Conservation (phyloP, 177 flowering plant genomes). For the Vitis hybrid region DNA sequence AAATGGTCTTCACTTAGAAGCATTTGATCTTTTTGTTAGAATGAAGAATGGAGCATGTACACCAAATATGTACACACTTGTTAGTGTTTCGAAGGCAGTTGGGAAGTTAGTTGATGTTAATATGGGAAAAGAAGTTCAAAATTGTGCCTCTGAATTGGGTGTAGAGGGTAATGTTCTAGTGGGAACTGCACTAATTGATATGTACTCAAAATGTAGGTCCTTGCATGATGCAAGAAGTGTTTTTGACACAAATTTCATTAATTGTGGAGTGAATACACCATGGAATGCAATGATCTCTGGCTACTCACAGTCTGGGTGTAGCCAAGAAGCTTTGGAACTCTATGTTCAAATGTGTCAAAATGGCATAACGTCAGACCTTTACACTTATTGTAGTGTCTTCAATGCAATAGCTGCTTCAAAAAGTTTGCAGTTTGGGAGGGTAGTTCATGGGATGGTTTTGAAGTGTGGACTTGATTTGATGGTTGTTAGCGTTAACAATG, state of each 20-base stretch:
- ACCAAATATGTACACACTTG: slow-evolving; percentile 42
- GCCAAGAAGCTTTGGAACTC: slow-evolving; percentile 43
- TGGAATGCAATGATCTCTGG: slow-evolving; percentile 76
- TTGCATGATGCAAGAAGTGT: slow-evolving; percentile 41
- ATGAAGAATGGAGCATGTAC: slow-evolving; percentile 46
- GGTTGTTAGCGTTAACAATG: slow-evolving; percentile 42
- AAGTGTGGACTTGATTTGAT: slow-evolving; percentile 35
- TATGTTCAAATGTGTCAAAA: slow-evolving; percentile 39
- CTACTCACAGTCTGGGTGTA: slow-evolving; percentile 34
- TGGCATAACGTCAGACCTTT: slow-evolving; percentile 35
- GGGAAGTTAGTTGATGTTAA: slow-evolving; percentile 44
- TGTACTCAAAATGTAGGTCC: slow-evolving; percentile 58
- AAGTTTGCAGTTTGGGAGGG: slow-evolving; percentile 27
- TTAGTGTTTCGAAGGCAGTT: slow-evolving; percentile 56
- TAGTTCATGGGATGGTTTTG: slow-evolving; percentile 50
- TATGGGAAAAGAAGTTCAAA: slow-evolving; percentile 44
- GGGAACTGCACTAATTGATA: slow-evolving; percentile 68
- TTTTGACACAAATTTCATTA: slow-evolving; percentile 35
- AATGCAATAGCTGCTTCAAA: slow-evolving; percentile 39
- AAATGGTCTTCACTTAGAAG: slow-evolving; percentile 44
- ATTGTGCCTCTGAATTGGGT: slow-evolving; percentile 34
- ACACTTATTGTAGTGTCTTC: slow-evolving; percentile 54
- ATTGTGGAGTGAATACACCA: slow-evolving; percentile 40
- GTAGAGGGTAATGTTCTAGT: slow-evolving; percentile 45
- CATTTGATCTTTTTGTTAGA: slow-evolving; percentile 34